phyloP scores from a whole-genome alignment of 1,284 basidiomycete genomes.

The Phylloporus sp. region DNA sequence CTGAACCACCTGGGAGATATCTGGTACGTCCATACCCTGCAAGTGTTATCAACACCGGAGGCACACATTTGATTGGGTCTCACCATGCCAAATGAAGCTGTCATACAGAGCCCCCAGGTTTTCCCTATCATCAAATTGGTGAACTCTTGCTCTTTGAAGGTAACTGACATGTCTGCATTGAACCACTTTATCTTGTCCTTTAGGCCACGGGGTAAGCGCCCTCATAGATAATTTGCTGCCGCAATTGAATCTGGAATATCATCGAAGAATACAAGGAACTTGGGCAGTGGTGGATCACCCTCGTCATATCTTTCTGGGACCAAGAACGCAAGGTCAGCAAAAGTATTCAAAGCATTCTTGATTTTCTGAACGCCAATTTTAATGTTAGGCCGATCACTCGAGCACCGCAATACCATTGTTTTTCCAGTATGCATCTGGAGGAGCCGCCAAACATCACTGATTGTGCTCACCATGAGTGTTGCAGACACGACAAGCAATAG shows the following conservation, averaged over 20 bases:
- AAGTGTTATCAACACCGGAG: too few species aligned
- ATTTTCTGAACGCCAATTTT: constrained; percentile 36
- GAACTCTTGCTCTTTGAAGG: background rate
- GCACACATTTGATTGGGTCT: background rate
- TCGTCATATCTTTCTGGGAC: constrained; percentile 24
- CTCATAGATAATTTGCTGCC: background rate
- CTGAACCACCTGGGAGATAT: background rate
- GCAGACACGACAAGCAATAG: constrained; percentile 10
- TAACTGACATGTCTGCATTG: constrained; percentile 12
- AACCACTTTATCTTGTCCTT: too few species aligned
- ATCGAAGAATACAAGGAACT: constrained; percentile 45
- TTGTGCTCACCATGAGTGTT: background rate
- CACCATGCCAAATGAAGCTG: constrained; percentile 17
- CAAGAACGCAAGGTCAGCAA: constrained; percentile 39
- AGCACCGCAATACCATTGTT: constrained; percentile 7
- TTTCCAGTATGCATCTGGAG: background rate
- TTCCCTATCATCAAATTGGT: background rate
- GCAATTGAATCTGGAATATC: constrained; percentile 20
- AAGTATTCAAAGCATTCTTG: constrained; percentile 25
- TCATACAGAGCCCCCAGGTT: constrained; percentile 14
- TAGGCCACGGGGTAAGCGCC: background rate
- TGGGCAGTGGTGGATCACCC: constrained; percentile 21
- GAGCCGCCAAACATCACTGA: background rate
- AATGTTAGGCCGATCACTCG: constrained; percentile 43
- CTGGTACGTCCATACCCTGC: too few species aligned